Percentiles rank a stretch among this genome's conserved stretches.
Conservation (phyloP, 805 yeast species). For the Starmerella bombicola region DNA sequence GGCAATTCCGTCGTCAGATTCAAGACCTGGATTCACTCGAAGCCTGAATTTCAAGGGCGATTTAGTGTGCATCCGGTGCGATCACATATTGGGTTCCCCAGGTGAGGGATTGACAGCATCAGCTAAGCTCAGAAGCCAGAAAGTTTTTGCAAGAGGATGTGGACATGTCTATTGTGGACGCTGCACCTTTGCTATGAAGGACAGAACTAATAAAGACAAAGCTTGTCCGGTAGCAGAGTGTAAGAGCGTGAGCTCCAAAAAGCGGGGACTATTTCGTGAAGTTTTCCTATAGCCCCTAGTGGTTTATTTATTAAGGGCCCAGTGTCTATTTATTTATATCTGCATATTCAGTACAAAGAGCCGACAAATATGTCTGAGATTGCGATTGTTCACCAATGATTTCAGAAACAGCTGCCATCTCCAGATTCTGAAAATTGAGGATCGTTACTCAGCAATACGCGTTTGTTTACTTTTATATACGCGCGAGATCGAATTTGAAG, state of each 20-base stretch:
- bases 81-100: conserved; percentile 10
- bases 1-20: conserved; percentile 4
- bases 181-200: conserved; percentile 11
- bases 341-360: too few relatives aligned
- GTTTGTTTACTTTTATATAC: background rate
- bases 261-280: conserved; percentile 10
- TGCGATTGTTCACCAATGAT: too few relatives aligned
- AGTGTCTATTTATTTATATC: too few relatives aligned
- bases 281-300: conserved; percentile 6
- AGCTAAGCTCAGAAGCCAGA: background rate
- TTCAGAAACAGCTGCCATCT: background rate
- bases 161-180: conserved; percentile 20
- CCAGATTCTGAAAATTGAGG: background rate
- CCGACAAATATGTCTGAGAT: too few relatives aligned
- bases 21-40: conserved; percentile 12
- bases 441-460: background rate
- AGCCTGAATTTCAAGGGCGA: background rate
- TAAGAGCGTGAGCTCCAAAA: conserved; percentile 2
- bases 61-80: conserved; percentile 14
- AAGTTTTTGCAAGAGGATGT: conserved; percentile 17
- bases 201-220: background rate
- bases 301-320: background rate
- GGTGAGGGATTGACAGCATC: conserved; percentile 1
- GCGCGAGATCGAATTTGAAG: background rate
- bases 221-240: conserved; percentile 13